Base-by-base conservation (phyloP, 2,329 filamentous ascomycete genomes). In the Elsinoe batatas region DNA sequence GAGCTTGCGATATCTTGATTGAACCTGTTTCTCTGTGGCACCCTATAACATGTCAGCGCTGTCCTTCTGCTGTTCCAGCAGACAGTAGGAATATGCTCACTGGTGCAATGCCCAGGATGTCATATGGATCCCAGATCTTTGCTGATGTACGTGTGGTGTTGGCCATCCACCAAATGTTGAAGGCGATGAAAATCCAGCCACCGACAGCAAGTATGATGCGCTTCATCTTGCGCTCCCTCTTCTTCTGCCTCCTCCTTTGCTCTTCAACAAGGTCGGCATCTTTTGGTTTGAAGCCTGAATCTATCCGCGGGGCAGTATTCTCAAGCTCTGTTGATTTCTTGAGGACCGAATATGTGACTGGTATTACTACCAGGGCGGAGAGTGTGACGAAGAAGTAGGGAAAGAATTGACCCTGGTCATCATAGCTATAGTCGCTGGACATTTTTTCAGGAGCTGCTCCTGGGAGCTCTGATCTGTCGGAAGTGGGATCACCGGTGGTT, bases 401-500 rank as follows among this genome's bases (percentile, higher is more conserved):
- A 79, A 96, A 98, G 78, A 96, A 96, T 81, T 96, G 88, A 65
- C 90, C 91, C 82, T 93, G 83, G 69, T 95, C 88, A 80, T 98
- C 93, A 76, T 98, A 98, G 67, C 88, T 94, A 79, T 98, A 98
- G 73, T 97, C 91, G 67, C 87, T 88, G 69, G 85, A 91, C 83
- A 93, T 93, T 71, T 76, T 76, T 84, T 51, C 47, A 51, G 47
- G 47, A 51, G 47, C 47, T 51, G 32, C 32, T 26, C 17, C 26
- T 15, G 11, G 13, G 22, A 49, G 44, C 44, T 49, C 12, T 26
- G 10, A 30, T 2, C 5, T 33, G 44, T 49, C 30, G 13, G 13
- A 18, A 11, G 53, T 30, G 18, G 30, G 15, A 26, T 44, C 15
- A 30, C 18, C 42, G 32, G 15, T 11, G 11, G 6, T 22, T 20